phyloP scores from a whole-genome alignment of 2,329 filamentous ascomycete species.

The Dactylellina leptospora region DNA sequence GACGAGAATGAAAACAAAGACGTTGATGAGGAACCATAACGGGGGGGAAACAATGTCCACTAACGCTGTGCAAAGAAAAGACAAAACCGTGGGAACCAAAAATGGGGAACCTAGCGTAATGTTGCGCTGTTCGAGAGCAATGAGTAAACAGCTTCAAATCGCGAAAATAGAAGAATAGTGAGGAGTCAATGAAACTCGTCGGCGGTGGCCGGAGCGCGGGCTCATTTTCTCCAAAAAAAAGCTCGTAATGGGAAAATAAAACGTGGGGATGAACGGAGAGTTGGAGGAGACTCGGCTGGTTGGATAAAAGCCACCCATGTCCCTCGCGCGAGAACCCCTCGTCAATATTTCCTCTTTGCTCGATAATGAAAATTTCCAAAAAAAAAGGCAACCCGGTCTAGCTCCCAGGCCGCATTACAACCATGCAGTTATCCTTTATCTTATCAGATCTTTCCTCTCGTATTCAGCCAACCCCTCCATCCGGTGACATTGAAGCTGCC shows the following conservation, averaged over 20 bases:
- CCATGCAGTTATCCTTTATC: slow-evolving; percentile 37
- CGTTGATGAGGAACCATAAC: background rate
- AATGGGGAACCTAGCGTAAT: background rate
- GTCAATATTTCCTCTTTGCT: too few species aligned
- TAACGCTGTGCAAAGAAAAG: slow-evolving; percentile 22
- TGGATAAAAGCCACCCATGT: slow-evolving; percentile 27
- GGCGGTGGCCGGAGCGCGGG: background rate
- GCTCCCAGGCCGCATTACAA: too few species aligned
- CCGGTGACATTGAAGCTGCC: background rate
- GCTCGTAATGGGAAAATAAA: slow-evolving; percentile 1
- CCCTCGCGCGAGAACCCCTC: slow-evolving; percentile 6
- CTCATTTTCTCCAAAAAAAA: slow-evolving; percentile 1
- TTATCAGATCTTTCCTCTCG: slow-evolving; percentile 20
- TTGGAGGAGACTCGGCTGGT: slow-evolving; percentile 26
- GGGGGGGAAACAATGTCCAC: background rate
- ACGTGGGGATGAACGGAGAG: slow-evolving; percentile 20
- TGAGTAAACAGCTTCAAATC: background rate
- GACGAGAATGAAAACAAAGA: background rate
- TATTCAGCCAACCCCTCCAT: background rate
- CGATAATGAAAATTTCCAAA: too few species aligned
- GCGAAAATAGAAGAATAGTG: slow-evolving; percentile 4
- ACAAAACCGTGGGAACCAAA: background rate
- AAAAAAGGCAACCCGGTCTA: too few species aligned
- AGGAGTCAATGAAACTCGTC: slow-evolving; percentile 5
- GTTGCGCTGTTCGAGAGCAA: background rate